Conservation (phyloP, 2,329 filamentous ascomycete species). For the Dryadomyces quercivorus region DNA sequence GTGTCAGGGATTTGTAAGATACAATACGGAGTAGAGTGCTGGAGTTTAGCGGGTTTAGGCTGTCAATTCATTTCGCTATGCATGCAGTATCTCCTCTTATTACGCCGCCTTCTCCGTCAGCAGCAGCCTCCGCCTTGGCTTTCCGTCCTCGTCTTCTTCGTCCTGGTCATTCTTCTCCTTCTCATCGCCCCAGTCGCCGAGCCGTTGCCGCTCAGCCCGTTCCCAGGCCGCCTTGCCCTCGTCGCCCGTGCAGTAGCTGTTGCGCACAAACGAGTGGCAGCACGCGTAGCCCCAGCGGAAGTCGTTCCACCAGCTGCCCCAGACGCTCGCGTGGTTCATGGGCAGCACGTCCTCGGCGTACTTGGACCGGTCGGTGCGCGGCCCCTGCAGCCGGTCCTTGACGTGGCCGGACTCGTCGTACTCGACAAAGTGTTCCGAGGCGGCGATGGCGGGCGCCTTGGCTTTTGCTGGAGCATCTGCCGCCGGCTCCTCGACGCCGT, state of each 20-base stretch:
- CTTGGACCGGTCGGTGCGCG: constrained; percentile 70
- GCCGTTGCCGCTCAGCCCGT: constrained; percentile 53
- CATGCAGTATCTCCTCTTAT: neutral
- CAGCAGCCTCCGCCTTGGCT: neutral
- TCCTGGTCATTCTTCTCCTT: neutral
- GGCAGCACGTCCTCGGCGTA: constrained; percentile 78
- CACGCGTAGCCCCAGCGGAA: constrained; percentile 96
- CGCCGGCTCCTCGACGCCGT: constrained; percentile 41
- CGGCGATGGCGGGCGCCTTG: constrained; percentile 22
- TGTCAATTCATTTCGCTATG: neutral
- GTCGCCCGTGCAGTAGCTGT: constrained; percentile 94
- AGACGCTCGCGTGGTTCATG: constrained; percentile 87
- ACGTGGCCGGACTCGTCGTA: constrained; percentile 85
- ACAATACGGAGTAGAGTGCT: no score
- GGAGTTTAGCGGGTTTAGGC: no score
- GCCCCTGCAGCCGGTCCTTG: constrained; percentile 72
- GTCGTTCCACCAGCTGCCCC: constrained; percentile 95
- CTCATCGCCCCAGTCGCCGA: constrained; percentile 28
- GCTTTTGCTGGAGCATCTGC: neutral
- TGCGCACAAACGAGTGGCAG: constrained; percentile 87
- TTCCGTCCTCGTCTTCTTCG: neutral
- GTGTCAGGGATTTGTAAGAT: no score
- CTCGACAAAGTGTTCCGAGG: constrained; percentile 81
- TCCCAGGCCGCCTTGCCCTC: constrained; percentile 74
- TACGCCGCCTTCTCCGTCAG: neutral